These are phyloP conservation scores for Scedosporium minutisporum DNA, from an alignment of 2,329 filamentous ascomycete species.

Conservation along the genomic window DNA sequence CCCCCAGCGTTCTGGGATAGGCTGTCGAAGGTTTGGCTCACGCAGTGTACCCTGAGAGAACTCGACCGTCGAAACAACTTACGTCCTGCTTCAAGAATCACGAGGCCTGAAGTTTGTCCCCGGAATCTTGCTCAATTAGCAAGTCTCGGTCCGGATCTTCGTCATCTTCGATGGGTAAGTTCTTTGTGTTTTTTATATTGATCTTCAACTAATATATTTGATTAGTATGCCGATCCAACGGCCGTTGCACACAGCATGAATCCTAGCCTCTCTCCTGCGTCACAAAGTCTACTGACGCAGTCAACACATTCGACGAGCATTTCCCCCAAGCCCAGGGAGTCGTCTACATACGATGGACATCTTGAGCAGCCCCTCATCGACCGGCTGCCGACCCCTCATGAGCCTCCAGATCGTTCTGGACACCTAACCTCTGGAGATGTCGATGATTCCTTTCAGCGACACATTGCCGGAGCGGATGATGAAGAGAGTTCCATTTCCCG, in stretches of 20 bases:
- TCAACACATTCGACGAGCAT: not conserved
- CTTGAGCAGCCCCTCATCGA: not conserved
- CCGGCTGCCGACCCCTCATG: not conserved
- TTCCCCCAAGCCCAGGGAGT: not conserved
- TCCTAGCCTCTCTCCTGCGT: not conserved
- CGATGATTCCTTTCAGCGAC: too few relatives aligned
- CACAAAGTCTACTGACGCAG: not conserved
- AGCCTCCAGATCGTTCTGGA: too few relatives aligned
- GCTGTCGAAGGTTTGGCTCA: slow-evolving; percentile 1
- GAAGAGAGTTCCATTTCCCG: too few relatives aligned
- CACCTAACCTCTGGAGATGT: too few relatives aligned
- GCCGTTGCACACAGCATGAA: not conserved
- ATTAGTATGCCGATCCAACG: not conserved
- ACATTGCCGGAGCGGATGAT: too few relatives aligned
- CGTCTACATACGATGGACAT: not conserved
- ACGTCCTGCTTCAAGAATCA: not conserved
- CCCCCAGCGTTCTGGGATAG: slow-evolving; percentile 1
- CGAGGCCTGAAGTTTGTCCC: not conserved
- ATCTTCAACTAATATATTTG: not conserved
- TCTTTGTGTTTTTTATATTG: slow-evolving; percentile 9
- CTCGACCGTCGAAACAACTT: slow-evolving; percentile 2
- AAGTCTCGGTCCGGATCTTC: slow-evolving; percentile 16
- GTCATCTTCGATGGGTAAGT: slow-evolving; percentile 15
- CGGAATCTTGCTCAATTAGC: slow-evolving; percentile 14
- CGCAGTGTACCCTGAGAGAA: not conserved